Conservation (phyloP, 2,329 filamentous ascomycete genomes). For the Paracoccidioides lutzii region DNA sequence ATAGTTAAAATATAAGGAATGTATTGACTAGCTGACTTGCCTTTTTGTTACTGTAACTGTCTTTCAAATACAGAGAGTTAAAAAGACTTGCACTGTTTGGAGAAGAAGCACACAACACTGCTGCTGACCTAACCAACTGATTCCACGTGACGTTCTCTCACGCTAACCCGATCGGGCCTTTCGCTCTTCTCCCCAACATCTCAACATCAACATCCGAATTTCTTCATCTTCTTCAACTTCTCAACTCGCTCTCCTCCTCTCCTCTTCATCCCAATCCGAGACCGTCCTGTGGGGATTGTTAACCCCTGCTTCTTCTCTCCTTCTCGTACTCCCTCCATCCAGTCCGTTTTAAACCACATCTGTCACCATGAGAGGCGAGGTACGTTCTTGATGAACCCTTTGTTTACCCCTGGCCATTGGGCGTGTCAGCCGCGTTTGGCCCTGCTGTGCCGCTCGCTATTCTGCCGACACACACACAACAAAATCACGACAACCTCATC, state of each 20-base stretch:
- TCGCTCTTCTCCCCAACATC: not conserved
- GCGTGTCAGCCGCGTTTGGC: conserved; percentile 5
- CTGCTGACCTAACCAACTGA: too few species aligned
- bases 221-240: not conserved
- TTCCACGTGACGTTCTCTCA: too few species aligned
- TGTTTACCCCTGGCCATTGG: conserved; percentile 16
- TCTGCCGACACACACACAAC: conserved; percentile 1
- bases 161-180: not conserved
- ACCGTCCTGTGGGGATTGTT: not conserved
- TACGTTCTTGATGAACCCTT: conserved; percentile 11
- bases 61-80: too few species aligned
- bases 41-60: too few species aligned
- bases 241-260: conserved; percentile 3
- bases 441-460: too few species aligned
- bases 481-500: not conserved
- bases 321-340: not conserved
- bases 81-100: too few species aligned
- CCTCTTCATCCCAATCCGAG: not conserved
- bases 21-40: too few species aligned
- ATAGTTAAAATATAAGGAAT: too few species aligned
- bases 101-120: too few species aligned
- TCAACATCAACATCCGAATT: not conserved
- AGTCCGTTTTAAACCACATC: conserved; percentile 2
- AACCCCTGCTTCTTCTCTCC: not conserved
- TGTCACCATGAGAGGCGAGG: conserved; percentile 26